These are phyloP conservation scores for Trichoderma gamsii DNA, from an alignment of 495 filamentous ascomycete genomes.

Conservation along the genomic window DNA sequence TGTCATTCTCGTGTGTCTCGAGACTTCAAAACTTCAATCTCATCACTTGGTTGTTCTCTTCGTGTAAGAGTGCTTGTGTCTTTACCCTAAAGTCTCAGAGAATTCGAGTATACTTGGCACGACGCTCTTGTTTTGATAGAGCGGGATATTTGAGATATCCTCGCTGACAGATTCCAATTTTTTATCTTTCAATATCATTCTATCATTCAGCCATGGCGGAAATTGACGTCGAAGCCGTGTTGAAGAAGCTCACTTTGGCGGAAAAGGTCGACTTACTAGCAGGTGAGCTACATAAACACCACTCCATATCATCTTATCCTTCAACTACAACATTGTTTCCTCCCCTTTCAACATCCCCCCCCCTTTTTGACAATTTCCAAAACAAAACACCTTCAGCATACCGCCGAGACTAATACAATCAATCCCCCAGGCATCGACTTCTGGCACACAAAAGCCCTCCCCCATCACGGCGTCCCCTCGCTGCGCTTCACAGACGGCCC, in stretches of 20 bases:
- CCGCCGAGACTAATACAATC: constrained; percentile 15
- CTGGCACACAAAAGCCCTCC: constrained; percentile 58
- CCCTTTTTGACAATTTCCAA: not conserved
- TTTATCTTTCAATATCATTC: not conserved
- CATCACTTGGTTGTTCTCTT: no score
- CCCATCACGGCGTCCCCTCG: constrained; percentile 51
- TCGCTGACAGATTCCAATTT: not conserved
- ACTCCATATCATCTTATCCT: not conserved
- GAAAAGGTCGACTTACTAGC: constrained; percentile 60
- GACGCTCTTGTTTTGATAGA: no score
- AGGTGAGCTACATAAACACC: constrained; percentile 33
- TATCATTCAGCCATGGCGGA: constrained; percentile 40
- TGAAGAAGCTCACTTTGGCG: constrained; percentile 53
- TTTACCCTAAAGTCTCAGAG: no score
- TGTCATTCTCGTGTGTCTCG: not conserved
- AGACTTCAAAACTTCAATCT: not conserved
- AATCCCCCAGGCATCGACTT: constrained; percentile 48
- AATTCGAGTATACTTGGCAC: no score
- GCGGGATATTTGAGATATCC: no score
- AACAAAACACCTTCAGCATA: no score
- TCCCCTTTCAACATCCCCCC: no score
- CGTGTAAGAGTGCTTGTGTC: no score
- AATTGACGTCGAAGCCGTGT: constrained; percentile 55
- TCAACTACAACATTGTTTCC: not conserved
- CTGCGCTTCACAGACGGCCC: constrained; percentile 67